Percentiles rank a stretch among this genome's conserved stretches.
Conservation (phyloP, 805 yeast species). For the Komagataella kurtzmanii region DNA sequence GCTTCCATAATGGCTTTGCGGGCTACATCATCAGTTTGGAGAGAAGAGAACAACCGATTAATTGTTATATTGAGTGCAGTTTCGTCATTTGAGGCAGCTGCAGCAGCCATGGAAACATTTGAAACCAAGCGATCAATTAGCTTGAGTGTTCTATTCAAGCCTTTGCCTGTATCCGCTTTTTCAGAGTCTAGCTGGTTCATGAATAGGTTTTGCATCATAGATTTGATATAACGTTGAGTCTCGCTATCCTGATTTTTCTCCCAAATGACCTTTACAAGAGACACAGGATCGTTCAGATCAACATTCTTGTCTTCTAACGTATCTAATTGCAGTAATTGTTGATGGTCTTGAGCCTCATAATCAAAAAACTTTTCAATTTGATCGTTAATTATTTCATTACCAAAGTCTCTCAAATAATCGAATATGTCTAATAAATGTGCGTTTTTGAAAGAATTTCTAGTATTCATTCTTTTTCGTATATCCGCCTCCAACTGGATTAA, state of each 20-base stretch:
- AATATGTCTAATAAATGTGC: slow-evolving; percentile 27
- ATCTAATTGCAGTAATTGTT: slow-evolving; percentile 21
- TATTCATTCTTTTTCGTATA: slow-evolving; percentile 28
- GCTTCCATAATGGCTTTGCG: slow-evolving; percentile 44
- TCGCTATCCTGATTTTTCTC: slow-evolving; percentile 40
- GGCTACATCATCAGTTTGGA: slow-evolving; percentile 81
- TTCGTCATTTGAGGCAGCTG: slow-evolving; percentile 38
- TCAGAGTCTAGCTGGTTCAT: slow-evolving; percentile 34
- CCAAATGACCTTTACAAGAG: slow-evolving; percentile 48
- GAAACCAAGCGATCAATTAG: slow-evolving; percentile 42
- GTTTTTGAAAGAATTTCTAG: slow-evolving; percentile 28
- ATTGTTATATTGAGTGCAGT: slow-evolving; percentile 68
- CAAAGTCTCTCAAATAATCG: slow-evolving; percentile 22
- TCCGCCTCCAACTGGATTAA: slow-evolving; percentile 25
- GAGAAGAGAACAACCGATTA: slow-evolving; percentile 52
- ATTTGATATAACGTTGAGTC: slow-evolving; percentile 43
- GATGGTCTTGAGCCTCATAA: slow-evolving; percentile 27
- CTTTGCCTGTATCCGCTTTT: slow-evolving; percentile 23
- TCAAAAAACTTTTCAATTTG: slow-evolving; percentile 26
- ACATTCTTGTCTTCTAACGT: slow-evolving; percentile 28
- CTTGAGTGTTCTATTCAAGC: slow-evolving; percentile 34
- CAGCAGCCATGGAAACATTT: slow-evolving; percentile 31
- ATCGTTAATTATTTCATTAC: slow-evolving; percentile 26
- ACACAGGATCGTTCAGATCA: slow-evolving; percentile 61
- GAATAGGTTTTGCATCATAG: slow-evolving; percentile 55